Conservation (phyloP, 208 protist species). For the Tritrichomonas foetus region DNA sequence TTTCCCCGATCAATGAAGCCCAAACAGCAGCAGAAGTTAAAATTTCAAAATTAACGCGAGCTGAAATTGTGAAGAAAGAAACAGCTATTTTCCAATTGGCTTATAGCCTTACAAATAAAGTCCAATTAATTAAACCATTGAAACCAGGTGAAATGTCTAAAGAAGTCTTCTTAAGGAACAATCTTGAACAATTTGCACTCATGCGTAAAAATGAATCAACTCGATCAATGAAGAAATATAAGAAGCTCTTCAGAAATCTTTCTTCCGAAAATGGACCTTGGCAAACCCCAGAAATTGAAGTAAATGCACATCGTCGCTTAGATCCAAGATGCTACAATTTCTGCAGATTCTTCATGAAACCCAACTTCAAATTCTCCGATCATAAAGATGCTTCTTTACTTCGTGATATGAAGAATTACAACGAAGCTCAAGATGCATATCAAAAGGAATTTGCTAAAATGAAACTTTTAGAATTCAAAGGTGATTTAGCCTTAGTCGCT, state of each 20-base stretch:
- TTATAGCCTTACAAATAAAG: no score
- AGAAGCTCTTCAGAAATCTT: background rate
- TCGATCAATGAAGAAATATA: background rate
- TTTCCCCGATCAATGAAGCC: no score
- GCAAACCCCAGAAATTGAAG: background rate
- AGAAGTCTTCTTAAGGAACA: no score
- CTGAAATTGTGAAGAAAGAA: no score
- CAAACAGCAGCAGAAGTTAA: no score
- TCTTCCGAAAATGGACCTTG: background rate
- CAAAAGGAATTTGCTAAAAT: background rate
- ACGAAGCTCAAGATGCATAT: background rate
- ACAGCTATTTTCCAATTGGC: no score
- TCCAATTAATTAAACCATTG: no score
- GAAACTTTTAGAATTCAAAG: background rate
- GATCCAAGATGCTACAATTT: background rate
- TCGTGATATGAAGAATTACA: background rate
- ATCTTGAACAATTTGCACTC: background rate
- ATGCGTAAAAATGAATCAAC: background rate
- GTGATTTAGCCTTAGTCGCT: background rate
- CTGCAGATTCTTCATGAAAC: background rate
- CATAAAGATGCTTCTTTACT: background rate
- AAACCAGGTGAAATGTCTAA: no score
- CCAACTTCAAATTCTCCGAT: background rate
- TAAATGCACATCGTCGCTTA: background rate
- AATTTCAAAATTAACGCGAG: no score